Percentiles rank a stretch among this genome's conserved stretches.
phyloP scores from a whole-genome alignment of 495 filamentous ascomycete genomes.

The Neurospora pannonica region DNA sequence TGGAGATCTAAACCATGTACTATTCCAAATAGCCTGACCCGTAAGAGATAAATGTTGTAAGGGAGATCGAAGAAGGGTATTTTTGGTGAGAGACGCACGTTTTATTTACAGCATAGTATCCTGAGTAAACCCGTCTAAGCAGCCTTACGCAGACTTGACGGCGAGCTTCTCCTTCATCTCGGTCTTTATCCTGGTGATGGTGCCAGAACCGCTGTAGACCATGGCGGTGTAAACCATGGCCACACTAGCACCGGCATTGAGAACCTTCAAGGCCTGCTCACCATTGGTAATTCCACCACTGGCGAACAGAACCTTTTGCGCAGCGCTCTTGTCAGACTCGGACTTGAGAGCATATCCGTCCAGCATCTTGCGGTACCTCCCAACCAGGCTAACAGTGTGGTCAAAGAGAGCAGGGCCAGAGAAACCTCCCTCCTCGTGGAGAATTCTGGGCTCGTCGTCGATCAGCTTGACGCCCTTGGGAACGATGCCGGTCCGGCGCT shows the following conservation, averaged over 20 bases:
- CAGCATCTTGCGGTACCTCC: conserved; percentile 64
- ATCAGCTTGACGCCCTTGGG: conserved; percentile 55
- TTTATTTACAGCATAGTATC: neutral
- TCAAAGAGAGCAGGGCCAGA: conserved; percentile 84
- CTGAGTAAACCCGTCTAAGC: neutral
- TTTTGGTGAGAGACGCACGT: neutral
- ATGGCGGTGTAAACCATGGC: conserved; percentile 76
- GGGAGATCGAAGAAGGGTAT: neutral
- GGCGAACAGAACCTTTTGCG: conserved; percentile 80
- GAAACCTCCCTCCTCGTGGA: conserved; percentile 77
- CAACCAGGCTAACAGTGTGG: conserved; percentile 63
- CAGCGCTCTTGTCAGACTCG: conserved; percentile 5
- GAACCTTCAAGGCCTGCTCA: conserved; percentile 62
- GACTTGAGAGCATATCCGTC: conserved; percentile 40
- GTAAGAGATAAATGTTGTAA: neutral
- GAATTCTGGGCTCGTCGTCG: conserved; percentile 50
- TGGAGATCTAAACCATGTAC: neutral
- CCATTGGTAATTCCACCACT: conserved; percentile 85
- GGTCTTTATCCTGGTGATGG: conserved; percentile 73
- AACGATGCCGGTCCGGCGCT: conserved; percentile 59
- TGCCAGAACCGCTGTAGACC: conserved; percentile 79
- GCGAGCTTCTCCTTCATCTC: conserved; percentile 57
- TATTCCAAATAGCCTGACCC: neutral
- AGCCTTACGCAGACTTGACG: neutral
- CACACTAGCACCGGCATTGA: conserved; percentile 78